These are phyloP conservation scores for Bruguiera gymnorhiza DNA, from an alignment of 345 rosid species.

Conservation along the genomic window DNA sequence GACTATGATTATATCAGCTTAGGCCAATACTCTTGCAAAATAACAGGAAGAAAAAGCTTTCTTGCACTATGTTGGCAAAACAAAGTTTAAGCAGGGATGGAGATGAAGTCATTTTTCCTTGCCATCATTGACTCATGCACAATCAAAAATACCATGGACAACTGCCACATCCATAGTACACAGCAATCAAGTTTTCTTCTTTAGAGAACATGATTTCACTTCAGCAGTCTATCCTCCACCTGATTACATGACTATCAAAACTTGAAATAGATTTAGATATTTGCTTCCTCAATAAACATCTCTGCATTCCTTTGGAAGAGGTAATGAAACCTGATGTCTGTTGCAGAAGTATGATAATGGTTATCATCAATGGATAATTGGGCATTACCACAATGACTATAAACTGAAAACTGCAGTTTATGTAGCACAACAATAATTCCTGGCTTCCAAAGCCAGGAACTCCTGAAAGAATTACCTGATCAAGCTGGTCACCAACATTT, in stretches of 20 bases:
- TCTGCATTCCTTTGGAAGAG: no score
- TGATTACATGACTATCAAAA: no score
- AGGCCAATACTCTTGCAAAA: no score
- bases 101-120: neutral
- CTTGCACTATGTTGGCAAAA: neutral
- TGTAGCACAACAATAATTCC: slow-evolving; percentile 1
- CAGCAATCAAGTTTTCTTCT: neutral
- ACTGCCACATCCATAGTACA: neutral
- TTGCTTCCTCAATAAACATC: no score
- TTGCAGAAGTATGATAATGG: no score
- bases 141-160: neutral
- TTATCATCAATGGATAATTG: no score
- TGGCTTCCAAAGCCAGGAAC: neutral
- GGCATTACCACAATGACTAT: no score
- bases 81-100: neutral
- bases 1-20: neutral
- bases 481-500: slow-evolving; percentile 62
- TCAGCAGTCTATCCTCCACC: no score
- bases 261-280: no score
- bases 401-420: neutral
- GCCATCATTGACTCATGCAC: neutral
- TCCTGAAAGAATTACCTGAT: slow-evolving; percentile 50
- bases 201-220: neutral
- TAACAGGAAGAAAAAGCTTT: no score
- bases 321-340: no score